Conservation (phyloP, 257 asterid species). For the Nicotiana attenuata region DNA sequence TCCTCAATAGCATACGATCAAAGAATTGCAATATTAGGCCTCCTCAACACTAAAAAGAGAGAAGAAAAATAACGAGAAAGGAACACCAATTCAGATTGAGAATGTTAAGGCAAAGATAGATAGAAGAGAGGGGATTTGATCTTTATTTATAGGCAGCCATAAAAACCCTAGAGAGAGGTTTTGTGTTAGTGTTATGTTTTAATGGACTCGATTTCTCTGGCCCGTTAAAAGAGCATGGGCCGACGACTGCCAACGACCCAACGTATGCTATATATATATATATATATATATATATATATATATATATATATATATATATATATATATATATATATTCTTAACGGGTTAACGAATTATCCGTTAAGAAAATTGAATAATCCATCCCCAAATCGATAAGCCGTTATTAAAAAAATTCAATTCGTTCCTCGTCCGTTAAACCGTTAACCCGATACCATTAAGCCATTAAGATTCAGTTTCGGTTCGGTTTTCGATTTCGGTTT, state of each 20-base stretch:
- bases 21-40: slow-evolving; percentile 53
- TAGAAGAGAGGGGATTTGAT: neutral
- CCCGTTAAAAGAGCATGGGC: neutral
- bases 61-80: neutral
- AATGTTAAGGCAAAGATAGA: neutral
- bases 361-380: too few species aligned
- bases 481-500: too few species aligned
- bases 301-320: too few species aligned
- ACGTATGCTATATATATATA: too few species aligned
- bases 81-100: accelerated
- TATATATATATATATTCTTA: too few species aligned
- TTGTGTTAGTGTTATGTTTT: neutral
- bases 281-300: too few species aligned
- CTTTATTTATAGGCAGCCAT: neutral
- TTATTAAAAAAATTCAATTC: too few species aligned
- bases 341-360: too few species aligned
- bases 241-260: neutral
- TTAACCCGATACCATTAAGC: too few species aligned
- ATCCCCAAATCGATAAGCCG: too few species aligned
- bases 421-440: too few species aligned
- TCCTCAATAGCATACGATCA: slow-evolving; percentile 3
- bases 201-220: neutral
- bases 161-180: neutral
- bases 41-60: neutral
- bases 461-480: too few species aligned